Evolutionary conservation across 1,284 basidiomycete genomes (phyloP).

Genomic region (Ganoderma meredithae): DNA sequence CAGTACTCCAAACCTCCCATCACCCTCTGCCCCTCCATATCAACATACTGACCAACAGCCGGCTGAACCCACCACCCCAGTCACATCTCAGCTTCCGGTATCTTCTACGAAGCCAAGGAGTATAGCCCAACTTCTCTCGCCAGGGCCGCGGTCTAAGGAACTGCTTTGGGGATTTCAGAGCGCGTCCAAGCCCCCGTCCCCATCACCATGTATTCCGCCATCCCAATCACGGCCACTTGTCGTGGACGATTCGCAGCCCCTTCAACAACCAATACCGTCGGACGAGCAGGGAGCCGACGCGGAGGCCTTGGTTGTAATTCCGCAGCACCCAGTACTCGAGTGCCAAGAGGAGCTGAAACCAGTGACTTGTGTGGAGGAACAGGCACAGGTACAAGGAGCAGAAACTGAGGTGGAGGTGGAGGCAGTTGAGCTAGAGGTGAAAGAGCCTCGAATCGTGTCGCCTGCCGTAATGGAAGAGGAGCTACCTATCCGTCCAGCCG

Average conservation of each 20-base stretch:
- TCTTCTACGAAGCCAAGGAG: slow-evolving; percentile 16
- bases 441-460: not conserved
- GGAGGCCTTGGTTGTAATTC: not conserved
- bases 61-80: slow-evolving; percentile 6
- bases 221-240: not conserved
- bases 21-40: not conserved
- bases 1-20: not conserved
- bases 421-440: not conserved
- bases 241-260: not conserved
- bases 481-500: not conserved
- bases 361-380: not conserved
- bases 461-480: not conserved
- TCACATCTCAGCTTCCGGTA: not conserved
- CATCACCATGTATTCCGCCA: not conserved
- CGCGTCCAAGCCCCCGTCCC: not conserved
- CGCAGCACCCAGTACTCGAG: not conserved
- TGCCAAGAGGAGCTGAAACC: not conserved
- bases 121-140: slow-evolving; percentile 21
- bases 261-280: not conserved
- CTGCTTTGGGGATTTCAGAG: not conserved
- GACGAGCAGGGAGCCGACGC: not conserved
- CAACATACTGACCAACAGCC: not conserved
- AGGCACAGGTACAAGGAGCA: not conserved
- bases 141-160: slow-evolving; percentile 9
- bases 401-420: slow-evolving; percentile 2